Evolutionary conservation across 345 rosid genomes (phyloP).

Genomic region (Salix arbutifolia): DNA sequence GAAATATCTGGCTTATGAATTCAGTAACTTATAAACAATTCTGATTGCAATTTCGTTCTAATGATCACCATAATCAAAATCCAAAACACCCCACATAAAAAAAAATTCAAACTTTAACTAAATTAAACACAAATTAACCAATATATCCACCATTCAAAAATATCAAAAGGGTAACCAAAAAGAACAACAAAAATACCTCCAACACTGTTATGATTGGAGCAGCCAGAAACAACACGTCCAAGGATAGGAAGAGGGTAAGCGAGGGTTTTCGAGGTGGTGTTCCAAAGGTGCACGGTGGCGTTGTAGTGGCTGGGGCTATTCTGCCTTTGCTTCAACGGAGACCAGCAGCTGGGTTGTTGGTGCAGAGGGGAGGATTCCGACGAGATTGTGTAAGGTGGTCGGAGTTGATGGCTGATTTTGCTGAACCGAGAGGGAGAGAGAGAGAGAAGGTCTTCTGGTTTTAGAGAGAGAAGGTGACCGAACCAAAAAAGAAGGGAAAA

Average conservation of each 20-base stretch:
- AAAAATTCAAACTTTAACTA: background rate
- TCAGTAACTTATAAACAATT: background rate
- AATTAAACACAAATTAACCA: background rate
- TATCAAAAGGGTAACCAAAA: background rate
- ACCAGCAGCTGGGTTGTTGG: no score
- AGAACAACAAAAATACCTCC: constrained; percentile 6
- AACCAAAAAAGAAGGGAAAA: no score
- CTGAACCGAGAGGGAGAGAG: no score
- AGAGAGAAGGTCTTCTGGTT: no score
- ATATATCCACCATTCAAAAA: no score
- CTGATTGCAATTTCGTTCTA: background rate
- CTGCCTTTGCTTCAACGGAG: no score
- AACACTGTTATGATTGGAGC: constrained; percentile 24
- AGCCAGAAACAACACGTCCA: constrained; percentile 22
- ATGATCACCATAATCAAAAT: background rate
- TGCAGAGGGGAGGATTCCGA: no score
- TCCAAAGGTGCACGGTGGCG: no score
- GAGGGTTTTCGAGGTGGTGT: background rate
- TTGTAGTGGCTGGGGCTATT: no score
- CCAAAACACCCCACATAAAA: background rate
- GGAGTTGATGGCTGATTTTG: no score
- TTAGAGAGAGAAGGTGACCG: no score
- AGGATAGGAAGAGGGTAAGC: constrained; percentile 13
- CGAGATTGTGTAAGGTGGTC: no score
- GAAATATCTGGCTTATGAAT: background rate